Evolutionary conservation across 768 basidiomycete genomes (phyloP), one percentile per base, ranked within the genome.

Genomic region (Gloeopeniophorella convolvens): DNA sequence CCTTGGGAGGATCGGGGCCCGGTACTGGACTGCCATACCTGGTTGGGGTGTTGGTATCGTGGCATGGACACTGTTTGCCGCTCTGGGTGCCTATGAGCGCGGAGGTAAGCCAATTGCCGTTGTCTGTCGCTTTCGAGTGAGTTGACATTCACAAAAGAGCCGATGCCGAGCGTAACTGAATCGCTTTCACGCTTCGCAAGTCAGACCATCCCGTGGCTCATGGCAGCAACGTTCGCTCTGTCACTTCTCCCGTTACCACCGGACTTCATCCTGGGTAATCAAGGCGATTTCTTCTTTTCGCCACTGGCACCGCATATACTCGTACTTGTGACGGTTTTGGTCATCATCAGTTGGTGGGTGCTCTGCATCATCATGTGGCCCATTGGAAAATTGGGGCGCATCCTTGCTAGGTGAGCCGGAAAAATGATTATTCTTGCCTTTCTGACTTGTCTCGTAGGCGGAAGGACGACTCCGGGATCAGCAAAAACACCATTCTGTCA

Each of bases 21-120:
- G 95, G 20, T 97, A 90, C 67, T 76, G 84, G 40, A 83, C 79
- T 27, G 81, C 82, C 2, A 59, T 88, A 0, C 70, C 83, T 3
- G 76, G 77, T 23, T 96, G 93, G 85, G 73, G 81, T 2, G 68
- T 85, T 2, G 90, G 86, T 4, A 66, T 89, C n/a, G 77, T 81
- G 1, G 70, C 76, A 4, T 57, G 87, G 13, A 59, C 83, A 0
- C 47, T 86, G 18, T 82, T 77, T 56, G 65, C 72, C 28, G 74
- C 73, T 5, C 82, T 77, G 79, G 63, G 60, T 13, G 42, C 47
- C 3, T 43, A 60, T 23, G 59, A 66, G 12, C 51, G 59, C 9
- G 63, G 64, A 23, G 61, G 68, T 55, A 57, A 35, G 59, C 18
- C 13, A 16, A 10, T 11, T 3, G 9, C 30, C 13, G 21, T 23